phyloP scores from a whole-genome alignment of 164 flowering plant species.

The Dillenia turbinata region DNA sequence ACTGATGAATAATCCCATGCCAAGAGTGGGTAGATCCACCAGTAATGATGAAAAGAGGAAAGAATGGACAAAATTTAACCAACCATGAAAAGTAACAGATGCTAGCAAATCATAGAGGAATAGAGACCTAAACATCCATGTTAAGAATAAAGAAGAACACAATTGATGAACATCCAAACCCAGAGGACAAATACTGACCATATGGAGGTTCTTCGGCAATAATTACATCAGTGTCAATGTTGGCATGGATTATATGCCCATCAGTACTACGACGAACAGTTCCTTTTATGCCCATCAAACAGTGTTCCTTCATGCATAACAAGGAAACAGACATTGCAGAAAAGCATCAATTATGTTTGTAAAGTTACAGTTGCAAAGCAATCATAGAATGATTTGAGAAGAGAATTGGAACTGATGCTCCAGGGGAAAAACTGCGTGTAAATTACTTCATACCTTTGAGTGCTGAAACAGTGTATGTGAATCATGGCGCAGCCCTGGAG shows the following conservation, averaged over 20 bases:
- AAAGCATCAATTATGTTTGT: neutral
- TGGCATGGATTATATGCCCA: constrained; percentile 99
- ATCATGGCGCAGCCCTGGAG: constrained; percentile 91
- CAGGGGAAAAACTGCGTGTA: neutral
- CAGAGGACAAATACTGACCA: constrained; percentile 45
- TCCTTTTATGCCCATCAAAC: constrained; percentile 99
- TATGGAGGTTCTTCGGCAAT: constrained; percentile 98
- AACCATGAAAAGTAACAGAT: too few species aligned
- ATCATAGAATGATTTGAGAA: neutral
- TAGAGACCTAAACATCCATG: too few species aligned
- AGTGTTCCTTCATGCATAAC: constrained; percentile 71
- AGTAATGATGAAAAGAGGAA: too few species aligned
- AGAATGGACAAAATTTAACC: too few species aligned
- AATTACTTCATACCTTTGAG: constrained; percentile 61
- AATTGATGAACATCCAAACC: neutral
- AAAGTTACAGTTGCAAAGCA: neutral
- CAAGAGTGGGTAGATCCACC: too few species aligned
- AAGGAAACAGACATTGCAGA: constrained; percentile 6
- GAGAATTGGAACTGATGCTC: neutral
- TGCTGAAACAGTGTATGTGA: constrained; percentile 95
- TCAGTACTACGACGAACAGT: constrained; percentile 99
- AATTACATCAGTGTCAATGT: constrained; percentile 97
- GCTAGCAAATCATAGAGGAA: too few species aligned
- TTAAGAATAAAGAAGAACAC: neutral
- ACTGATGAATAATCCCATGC: too few species aligned